Percentiles rank a stretch among this genome's conserved stretches.
Evolutionary conservation across 345 rosid genomes (phyloP).

Genomic region (Raphanus sativus): DNA sequence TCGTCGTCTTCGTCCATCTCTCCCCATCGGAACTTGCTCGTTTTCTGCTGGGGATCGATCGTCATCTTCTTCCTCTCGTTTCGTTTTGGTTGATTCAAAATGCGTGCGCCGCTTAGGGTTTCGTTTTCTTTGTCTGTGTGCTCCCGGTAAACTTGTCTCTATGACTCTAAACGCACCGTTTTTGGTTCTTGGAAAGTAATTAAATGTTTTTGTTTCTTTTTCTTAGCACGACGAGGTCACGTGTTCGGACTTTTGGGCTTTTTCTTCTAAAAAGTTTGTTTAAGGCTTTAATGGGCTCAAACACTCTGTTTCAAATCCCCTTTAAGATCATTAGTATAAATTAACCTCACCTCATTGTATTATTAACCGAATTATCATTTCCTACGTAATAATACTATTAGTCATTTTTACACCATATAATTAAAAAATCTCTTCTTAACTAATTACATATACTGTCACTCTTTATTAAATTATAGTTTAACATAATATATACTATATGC

Average conservation of each 20-base stretch:
- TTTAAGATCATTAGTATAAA: too few relatives aligned
- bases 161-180: background rate
- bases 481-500: too few relatives aligned
- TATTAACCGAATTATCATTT: too few relatives aligned
- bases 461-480: too few relatives aligned
- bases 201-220: background rate
- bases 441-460: too few relatives aligned
- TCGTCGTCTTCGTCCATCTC: slow-evolving; percentile 75
- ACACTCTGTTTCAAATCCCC: too few relatives aligned
- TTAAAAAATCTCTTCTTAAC: too few relatives aligned
- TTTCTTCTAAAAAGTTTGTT: background rate
- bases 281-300: background rate
- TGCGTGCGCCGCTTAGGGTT: slow-evolving; percentile 33
- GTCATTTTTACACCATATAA: too few relatives aligned
- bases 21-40: slow-evolving; percentile 65
- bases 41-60: slow-evolving; percentile 34
- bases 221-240: background rate
- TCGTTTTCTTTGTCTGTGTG: background rate
- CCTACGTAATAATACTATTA: too few relatives aligned
- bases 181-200: background rate
- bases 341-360: too few relatives aligned
- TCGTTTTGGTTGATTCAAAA: slow-evolving; percentile 2
- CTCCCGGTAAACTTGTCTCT: background rate
- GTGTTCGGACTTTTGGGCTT: background rate
- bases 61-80: slow-evolving; percentile 19